phyloP scores from a whole-genome alignment of 164 flowering plant genomes.

The Stephania cephalantha region DNA sequence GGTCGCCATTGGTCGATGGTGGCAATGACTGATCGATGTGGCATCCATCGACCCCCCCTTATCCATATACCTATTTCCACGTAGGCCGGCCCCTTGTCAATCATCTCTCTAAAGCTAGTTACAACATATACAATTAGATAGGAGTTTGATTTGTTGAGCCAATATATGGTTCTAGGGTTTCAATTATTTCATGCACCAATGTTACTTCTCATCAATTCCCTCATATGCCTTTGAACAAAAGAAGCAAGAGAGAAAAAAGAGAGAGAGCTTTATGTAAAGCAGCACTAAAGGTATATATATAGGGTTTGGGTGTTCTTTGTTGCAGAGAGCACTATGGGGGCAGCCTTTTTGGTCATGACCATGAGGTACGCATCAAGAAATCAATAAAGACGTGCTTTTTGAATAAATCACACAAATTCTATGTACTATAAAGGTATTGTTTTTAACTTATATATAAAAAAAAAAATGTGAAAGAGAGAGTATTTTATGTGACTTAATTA shows the following conservation, averaged over 20 bases:
- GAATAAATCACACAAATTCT: background rate
- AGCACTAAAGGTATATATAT: background rate
- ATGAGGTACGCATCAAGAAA: background rate
- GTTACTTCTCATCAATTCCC: background rate
- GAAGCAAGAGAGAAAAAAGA: constrained; percentile 7
- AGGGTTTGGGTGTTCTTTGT: constrained; percentile 1
- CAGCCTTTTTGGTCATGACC: constrained; percentile 15
- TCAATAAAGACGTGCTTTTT: background rate
- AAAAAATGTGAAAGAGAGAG: too few species aligned
- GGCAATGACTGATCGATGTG: background rate
- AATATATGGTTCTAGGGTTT: background rate
- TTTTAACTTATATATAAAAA: background rate
- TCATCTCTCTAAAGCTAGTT: background rate
- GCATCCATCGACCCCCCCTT: constrained; percentile 8
- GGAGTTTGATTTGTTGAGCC: background rate
- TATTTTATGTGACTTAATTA: too few species aligned
- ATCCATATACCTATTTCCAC: constrained; percentile 7
- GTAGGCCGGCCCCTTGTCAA: background rate
- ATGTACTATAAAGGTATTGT: background rate
- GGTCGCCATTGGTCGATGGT: background rate
- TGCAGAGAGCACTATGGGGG: constrained; percentile 21
- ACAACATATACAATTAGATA: background rate
- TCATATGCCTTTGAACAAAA: background rate
- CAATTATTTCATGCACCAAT: background rate
- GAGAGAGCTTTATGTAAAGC: constrained; percentile 5